A percentile compares a stretch with the other conserved stretches of the same genome.
Conservation (phyloP, 768 basidiomycete genomes). For the Leccinum olivaceopallidum region DNA sequence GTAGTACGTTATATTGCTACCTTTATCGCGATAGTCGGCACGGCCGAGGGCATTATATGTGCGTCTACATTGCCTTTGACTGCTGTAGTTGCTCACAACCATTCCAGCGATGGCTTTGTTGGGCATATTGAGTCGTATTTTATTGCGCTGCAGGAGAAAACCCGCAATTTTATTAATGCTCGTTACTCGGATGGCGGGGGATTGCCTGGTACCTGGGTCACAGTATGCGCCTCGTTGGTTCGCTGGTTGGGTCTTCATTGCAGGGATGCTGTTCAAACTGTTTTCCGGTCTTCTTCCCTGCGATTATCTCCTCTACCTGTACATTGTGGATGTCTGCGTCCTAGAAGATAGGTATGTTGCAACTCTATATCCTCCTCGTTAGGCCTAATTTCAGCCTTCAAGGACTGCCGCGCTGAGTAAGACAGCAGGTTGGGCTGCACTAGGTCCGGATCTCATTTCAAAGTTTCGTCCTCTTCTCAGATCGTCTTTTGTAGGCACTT, state of each 20-base stretch:
- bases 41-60: constrained; percentile 24
- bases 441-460: constrained; percentile 22
- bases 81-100: background rate
- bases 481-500: constrained; percentile 19
- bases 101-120: constrained; percentile 26
- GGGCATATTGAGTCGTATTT: constrained; percentile 22
- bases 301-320: constrained; percentile 27
- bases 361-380: background rate
- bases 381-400: constrained; percentile 10
- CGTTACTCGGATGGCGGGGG: constrained; percentile 2
- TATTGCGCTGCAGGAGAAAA: constrained; percentile 31
- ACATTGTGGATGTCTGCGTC: constrained; percentile 30
- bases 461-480: background rate
- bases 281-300: constrained; percentile 14
- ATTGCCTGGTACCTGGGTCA: constrained; percentile 18
- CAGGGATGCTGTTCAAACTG: constrained; percentile 17
- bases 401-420: constrained; percentile 31
- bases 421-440: constrained; percentile 27
- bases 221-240: constrained; percentile 16
- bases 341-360: constrained; percentile 24
- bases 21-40: constrained; percentile 14
- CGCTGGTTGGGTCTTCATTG: constrained; percentile 13
- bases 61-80: background rate
- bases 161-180: constrained; percentile 18
- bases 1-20: constrained; percentile 26